Conservation (phyloP, 495 filamentous ascomycete genomes). For the Penicillium roqueforti region DNA sequence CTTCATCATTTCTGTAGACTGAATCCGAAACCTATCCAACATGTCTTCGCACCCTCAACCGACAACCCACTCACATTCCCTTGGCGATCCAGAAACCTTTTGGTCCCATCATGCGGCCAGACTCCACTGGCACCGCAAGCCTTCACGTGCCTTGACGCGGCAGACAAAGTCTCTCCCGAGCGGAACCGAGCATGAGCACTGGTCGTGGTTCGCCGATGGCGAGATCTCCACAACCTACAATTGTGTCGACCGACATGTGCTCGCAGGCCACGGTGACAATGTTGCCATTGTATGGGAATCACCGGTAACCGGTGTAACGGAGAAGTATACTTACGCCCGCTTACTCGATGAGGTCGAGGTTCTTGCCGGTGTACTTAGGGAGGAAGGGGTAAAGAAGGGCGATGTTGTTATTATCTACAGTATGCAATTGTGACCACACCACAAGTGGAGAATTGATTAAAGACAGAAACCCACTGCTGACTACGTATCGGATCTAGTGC, state of each 20-base stretch:
- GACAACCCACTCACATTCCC: constrained; percentile 35
- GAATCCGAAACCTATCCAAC: neutral
- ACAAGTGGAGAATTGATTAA: neutral
- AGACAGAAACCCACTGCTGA: neutral
- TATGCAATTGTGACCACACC: constrained; percentile 33
- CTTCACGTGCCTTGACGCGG: constrained; percentile 42
- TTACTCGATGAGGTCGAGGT: constrained; percentile 79
- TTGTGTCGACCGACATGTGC: constrained; percentile 83
- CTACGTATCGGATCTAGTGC: constrained; percentile 55
- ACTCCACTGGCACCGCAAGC: constrained; percentile 75
- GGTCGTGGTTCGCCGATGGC: constrained; percentile 87
- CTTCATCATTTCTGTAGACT: neutral
- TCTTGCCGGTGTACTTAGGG: constrained; percentile 74
- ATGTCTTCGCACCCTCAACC: constrained; percentile 37
- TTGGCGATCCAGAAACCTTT: constrained; percentile 60
- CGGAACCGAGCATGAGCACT: constrained; percentile 53
- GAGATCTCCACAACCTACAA: constrained; percentile 90
- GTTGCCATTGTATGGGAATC: constrained; percentile 85
- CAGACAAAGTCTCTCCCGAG: constrained; percentile 47
- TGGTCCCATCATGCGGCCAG: constrained; percentile 72
- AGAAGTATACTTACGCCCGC: constrained; percentile 67
- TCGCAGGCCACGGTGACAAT: constrained; percentile 63
- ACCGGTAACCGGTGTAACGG: constrained; percentile 72
- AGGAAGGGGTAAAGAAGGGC: constrained; percentile 79
- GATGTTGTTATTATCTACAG: constrained; percentile 94